Evolutionary conservation across 1,284 basidiomycete species (phyloP).

Genomic region (Athelia sp.): DNA sequence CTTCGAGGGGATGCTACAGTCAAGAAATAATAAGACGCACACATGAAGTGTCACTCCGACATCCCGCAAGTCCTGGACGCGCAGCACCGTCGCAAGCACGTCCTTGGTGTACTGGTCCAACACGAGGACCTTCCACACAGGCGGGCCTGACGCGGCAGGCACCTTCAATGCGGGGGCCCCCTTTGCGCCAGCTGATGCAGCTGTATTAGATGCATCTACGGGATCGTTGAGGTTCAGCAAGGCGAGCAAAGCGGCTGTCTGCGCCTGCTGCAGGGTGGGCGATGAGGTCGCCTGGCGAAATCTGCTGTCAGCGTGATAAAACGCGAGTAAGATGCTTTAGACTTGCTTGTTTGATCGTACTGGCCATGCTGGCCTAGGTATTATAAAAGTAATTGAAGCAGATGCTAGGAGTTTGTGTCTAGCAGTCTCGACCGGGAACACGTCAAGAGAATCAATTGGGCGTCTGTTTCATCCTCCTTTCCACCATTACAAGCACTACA

Average conservation of each 20-base stretch:
- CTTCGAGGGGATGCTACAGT: neutral
- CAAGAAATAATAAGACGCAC: constrained; percentile 41
- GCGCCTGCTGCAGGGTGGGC: constrained; percentile 70
- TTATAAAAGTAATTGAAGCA: no score
- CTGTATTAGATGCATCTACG: constrained; percentile 29
- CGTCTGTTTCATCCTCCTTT: no score
- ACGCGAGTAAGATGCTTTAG: no score
- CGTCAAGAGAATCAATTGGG: no score
- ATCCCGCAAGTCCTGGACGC: constrained; percentile 95
- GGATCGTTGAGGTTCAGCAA: constrained; percentile 59
- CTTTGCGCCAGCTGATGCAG: constrained; percentile 31
- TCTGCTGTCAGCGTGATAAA: no score
- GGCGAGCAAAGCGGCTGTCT: constrained; percentile 67
- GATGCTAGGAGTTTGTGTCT: no score
- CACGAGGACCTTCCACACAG: constrained; percentile 96
- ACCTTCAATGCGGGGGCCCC: constrained; percentile 32
- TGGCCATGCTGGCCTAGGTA: no score
- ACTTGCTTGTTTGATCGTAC: no score
- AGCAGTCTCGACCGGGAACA: no score
- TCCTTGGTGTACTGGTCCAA: constrained; percentile 96
- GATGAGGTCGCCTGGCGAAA: constrained; percentile 4
- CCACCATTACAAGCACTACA: no score
- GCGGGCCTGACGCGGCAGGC: constrained; percentile 57
- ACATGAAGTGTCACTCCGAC: constrained; percentile 97
- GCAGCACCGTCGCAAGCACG: constrained; percentile 89